Conservation (phyloP, 768 basidiomycete genomes). For the Chalciporus pseudorubinellus region DNA sequence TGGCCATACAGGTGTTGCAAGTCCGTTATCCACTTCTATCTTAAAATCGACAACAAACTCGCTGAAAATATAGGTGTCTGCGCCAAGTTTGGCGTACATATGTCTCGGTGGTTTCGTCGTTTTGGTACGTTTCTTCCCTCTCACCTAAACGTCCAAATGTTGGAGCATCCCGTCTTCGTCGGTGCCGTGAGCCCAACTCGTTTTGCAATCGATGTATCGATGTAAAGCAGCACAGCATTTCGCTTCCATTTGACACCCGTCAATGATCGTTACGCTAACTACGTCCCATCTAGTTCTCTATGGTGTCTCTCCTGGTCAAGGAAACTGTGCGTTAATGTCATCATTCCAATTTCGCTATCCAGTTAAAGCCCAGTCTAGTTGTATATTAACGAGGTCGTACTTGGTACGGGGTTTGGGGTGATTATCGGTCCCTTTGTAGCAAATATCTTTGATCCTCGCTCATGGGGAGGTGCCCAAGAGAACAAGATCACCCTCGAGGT, state of each 20-base stretch:
- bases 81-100: constrained; percentile 56
- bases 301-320: constrained; percentile 79
- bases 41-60: constrained; percentile 19
- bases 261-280: neutral
- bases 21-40: constrained; percentile 17
- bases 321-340: constrained; percentile 55
- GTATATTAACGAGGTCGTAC: constrained; percentile 91
- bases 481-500: constrained; percentile 80
- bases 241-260: neutral
- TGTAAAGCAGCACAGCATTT: neutral
- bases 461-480: constrained; percentile 60
- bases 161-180: no score
- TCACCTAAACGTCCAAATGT: no score
- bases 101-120: constrained; percentile 59
- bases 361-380: constrained; percentile 41
- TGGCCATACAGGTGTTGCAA: constrained; percentile 23
- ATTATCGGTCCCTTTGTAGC: constrained; percentile 71
- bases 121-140: constrained; percentile 34
- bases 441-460: constrained; percentile 71
- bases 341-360: neutral
- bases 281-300: constrained; percentile 59
- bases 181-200: neutral
- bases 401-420: constrained; percentile 69
- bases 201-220: no score
- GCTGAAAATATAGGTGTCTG: constrained; percentile 43